phyloP scores from a whole-genome alignment of 306 rosid species.

The Mimosa pudica region DNA sequence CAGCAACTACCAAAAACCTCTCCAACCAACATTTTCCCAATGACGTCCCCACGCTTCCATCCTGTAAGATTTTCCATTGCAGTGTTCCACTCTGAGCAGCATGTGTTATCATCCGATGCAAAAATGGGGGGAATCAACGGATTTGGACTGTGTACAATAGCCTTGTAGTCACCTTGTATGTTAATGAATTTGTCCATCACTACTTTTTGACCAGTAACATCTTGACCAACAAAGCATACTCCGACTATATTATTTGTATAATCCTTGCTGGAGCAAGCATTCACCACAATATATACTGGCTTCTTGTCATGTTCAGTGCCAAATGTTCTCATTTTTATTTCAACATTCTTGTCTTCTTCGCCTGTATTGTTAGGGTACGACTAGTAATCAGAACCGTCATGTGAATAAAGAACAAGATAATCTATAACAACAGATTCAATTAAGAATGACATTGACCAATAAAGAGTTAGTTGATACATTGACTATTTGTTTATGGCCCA shows the following conservation, averaged over 20 bases:
- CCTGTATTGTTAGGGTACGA: conserved; percentile 64
- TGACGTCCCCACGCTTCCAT: conserved; percentile 69
- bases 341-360: conserved; percentile 94
- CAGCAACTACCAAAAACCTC: conserved; percentile 94
- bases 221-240: conserved; percentile 99
- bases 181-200: conserved; percentile 95
- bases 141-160: conserved; percentile 91
- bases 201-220: conserved; percentile 87
- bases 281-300: conserved; percentile 85
- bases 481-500: not conserved
- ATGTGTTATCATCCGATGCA: conserved; percentile 93
- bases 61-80: conserved; percentile 98
- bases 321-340: conserved; percentile 89
- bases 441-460: conserved; percentile 16
- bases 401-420: conserved; percentile 40
- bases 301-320: conserved; percentile 59
- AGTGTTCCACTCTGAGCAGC: conserved; percentile 97
- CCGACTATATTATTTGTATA: conserved; percentile 82
- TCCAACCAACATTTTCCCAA: conserved; percentile 92
- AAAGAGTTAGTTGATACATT: not conserved
- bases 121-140: conserved; percentile 98
- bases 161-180: conserved; percentile 98
- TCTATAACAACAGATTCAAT: conserved; percentile 31
- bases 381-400: conserved; percentile 34
- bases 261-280: conserved; percentile 99